These are phyloP conservation scores for Suillus subaureus DNA, from an alignment of 768 basidiomycete genomes.

Conservation along the genomic window DNA sequence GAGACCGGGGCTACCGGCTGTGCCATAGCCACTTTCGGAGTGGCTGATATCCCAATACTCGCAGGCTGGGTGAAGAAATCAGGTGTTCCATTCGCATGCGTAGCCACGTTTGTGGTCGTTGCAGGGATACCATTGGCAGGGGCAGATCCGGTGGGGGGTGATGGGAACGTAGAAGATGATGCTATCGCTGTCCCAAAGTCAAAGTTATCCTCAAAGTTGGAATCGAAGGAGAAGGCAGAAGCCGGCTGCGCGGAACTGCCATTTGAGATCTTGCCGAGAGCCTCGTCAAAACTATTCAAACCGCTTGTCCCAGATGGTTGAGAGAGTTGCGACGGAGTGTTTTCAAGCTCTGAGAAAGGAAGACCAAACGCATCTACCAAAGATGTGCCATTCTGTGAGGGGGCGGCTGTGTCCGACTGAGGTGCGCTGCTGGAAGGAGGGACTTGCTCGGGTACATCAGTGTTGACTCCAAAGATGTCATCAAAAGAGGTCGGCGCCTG, in stretches of 20 bases:
- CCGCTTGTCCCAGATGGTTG: constrained; percentile 26
- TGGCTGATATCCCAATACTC: constrained; percentile 13
- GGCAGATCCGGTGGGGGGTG: constrained; percentile 23
- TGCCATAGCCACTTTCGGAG: constrained; percentile 18
- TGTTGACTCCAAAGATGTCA: constrained; percentile 51
- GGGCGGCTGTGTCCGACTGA: constrained; percentile 21
- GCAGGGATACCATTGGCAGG: constrained; percentile 29
- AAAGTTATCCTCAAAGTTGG: constrained; percentile 66
- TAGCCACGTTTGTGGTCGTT: constrained; percentile 11
- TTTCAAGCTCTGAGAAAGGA: constrained; percentile 23
- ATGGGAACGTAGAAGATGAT: constrained; percentile 32
- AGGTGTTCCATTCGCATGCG: constrained; percentile 14
- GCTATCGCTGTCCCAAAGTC: constrained; percentile 53
- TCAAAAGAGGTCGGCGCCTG: constrained; percentile 46
- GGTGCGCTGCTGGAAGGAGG: constrained; percentile 21
- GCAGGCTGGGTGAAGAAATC: constrained; percentile 18
- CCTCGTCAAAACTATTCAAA: constrained; percentile 74
- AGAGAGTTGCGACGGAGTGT: constrained; percentile 13
- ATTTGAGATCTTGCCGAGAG: constrained; percentile 57
- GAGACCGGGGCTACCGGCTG: constrained; percentile 31
- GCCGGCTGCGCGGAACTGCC: constrained; percentile 34
- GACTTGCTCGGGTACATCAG: constrained; percentile 25
- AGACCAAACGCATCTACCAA: constrained; percentile 45
- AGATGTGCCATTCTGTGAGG: constrained; percentile 20
- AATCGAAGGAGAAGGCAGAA: constrained; percentile 62